These are phyloP conservation scores for Silene noctiflora DNA, from an alignment of 179 eudicot genomes.

Conservation along the genomic window DNA sequence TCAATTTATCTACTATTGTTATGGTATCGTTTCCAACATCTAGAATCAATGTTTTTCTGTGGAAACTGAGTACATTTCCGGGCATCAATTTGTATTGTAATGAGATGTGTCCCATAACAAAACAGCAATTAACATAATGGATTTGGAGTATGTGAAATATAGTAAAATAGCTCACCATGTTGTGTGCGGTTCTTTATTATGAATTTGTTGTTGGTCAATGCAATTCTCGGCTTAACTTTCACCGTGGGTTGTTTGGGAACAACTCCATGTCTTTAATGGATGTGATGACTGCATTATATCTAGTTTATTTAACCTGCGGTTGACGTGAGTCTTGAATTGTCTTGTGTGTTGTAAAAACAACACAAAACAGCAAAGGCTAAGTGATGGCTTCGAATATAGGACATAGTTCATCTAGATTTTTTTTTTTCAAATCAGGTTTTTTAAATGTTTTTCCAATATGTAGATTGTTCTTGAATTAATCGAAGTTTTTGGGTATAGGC, in stretches of 20 bases:
- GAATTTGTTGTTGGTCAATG: neutral
- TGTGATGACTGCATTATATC: too few relatives aligned
- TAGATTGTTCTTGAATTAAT: neutral
- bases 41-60: neutral
- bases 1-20: neutral
- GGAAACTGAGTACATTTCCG: neutral
- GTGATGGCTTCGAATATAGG: neutral
- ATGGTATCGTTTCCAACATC: neutral
- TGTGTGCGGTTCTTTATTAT: neutral
- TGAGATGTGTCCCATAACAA: neutral
- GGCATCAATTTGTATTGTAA: neutral
- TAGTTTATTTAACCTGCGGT: too few relatives aligned
- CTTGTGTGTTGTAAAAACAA: neutral
- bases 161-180: too few relatives aligned
- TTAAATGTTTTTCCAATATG: neutral
- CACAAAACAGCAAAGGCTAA: too few relatives aligned
- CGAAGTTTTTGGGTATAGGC: conserved; percentile 42
- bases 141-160: too few relatives aligned
- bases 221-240: too few relatives aligned
- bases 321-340: too few relatives aligned
- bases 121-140: neutral
- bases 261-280: too few relatives aligned
- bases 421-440: neutral
- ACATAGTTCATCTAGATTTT: neutral
- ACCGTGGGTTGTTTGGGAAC: too few relatives aligned